Evolutionary conservation across 306 rosid genomes (phyloP).

Genomic region (Quillaja saponaria): DNA sequence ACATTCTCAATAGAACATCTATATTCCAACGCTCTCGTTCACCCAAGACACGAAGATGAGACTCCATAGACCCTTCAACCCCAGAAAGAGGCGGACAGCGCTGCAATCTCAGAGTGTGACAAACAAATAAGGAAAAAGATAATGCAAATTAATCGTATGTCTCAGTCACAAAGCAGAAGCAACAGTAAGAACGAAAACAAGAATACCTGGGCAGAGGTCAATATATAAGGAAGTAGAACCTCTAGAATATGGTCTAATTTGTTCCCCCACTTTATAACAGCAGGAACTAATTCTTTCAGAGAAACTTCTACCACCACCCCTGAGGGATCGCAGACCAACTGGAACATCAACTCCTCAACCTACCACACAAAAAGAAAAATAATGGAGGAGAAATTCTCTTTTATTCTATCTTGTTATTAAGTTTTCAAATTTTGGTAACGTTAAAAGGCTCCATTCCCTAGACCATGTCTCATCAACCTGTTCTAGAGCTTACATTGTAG

Average conservation of each 20-base stretch:
- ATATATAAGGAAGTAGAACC: conserved; percentile 65
- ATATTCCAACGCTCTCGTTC: conserved; percentile 96
- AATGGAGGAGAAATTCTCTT: conserved; percentile 38
- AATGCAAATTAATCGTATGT: conserved; percentile 8
- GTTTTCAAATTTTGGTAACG: conserved; percentile 46
- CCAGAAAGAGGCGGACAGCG: conserved; percentile 95
- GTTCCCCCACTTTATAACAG: conserved; percentile 85
- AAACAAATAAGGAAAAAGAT: conserved; percentile 21
- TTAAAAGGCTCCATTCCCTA: conserved; percentile 76
- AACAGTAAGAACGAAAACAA: conserved; percentile 26
- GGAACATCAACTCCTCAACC: conserved; percentile 99
- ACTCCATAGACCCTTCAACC: conserved; percentile 94
- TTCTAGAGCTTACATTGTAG: conserved; percentile 98
- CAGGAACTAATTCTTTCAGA: conserved; percentile 85
- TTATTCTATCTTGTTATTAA: conserved; percentile 32
- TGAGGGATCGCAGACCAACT: conserved; percentile 87
- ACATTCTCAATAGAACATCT: conserved; percentile 76
- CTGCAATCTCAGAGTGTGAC: conserved; percentile 49
- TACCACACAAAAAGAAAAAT: conserved; percentile 44
- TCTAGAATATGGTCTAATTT: conserved; percentile 73
- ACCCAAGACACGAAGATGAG: conserved; percentile 85
- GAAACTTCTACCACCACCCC: conserved; percentile 92
- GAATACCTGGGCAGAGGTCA: conserved; percentile 75
- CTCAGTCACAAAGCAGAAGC: conserved; percentile 21
- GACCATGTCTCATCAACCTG: conserved; percentile 80